Base-by-base conservation (phyloP, 768 basidiomycete species). In the Stropharia rugosoannulata region DNA sequence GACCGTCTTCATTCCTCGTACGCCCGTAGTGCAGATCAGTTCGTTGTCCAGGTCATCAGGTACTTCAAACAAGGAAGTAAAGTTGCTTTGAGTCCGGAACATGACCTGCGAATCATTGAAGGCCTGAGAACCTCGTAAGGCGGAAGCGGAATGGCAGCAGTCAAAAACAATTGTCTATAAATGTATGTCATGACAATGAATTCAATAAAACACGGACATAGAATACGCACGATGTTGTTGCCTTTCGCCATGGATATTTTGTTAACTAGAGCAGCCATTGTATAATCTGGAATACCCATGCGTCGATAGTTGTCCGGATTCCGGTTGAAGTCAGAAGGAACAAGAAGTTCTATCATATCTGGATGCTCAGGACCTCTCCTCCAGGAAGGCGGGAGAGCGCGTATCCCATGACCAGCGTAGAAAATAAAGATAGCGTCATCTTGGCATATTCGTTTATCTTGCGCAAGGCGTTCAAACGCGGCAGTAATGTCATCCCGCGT, bases 161-260 rank as follows among this genome's bases (percentile, higher is more conserved):
- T 64, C 62, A 9, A 61, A 54, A 12, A 64, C 59, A 12, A 61
- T 45, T 10, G 60, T 59, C 62, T 64, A 8, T 9, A 27, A 5
- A 19, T 18, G 13, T 32, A 32, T 32, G 29, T 32, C 6, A 32
- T 29, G 6, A 10, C 2, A 32, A 32, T 32, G 29, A 32, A 22
- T 22, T 22, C 22, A 22, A 22, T 22, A 22, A 22, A 22, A 22
- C 22, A 4, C 2, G 1, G 22, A 2, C 22, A 22, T 22, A 22
- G 22, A 32, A 32, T 32, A 57, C 51, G 18, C 19, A 61, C 62
- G 6, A 64, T 61, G 42, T 61, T 64, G 39, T 61, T 51, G 12
- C 62, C 62, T 47, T 57, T 61, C 1, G 12, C 27, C 10, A 49
- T 19, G 9, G 55, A 47, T 12, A 64, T 37, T 12, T 38, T 42